phyloP scores from a whole-genome alignment of 1,284 basidiomycete species.

The Meripilus lineatus region DNA sequence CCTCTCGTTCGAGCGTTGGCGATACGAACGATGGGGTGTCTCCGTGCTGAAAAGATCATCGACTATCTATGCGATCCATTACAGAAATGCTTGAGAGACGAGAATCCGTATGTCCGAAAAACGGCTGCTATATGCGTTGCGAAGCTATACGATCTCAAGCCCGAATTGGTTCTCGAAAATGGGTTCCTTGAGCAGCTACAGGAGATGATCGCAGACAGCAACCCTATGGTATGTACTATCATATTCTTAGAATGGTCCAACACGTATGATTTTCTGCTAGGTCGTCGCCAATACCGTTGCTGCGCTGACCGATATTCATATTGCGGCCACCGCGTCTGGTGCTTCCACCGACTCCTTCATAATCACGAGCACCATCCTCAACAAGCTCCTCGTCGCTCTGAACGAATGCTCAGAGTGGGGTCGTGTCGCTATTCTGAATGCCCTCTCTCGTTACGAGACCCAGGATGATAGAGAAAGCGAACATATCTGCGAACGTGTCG shows the following conservation, averaged over 20 bases:
- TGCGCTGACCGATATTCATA: constrained; percentile 92
- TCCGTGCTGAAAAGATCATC: constrained; percentile 98
- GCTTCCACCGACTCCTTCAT: constrained; percentile 70
- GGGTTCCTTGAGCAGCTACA: constrained; percentile 89
- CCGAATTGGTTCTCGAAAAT: constrained; percentile 91
- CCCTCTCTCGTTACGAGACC: constrained; percentile 80
- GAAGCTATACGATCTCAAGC: constrained; percentile 96
- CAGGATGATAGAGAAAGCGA: constrained; percentile 92
- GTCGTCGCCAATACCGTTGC: constrained; percentile 95
- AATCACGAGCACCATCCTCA: constrained; percentile 79
- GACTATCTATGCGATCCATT: constrained; percentile 96
- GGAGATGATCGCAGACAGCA: constrained; percentile 91
- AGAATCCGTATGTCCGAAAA: constrained; percentile 97
- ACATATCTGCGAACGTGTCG: constrained; percentile 97
- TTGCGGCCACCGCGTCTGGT: constrained; percentile 49
- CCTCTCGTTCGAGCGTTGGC: constrained; percentile 94
- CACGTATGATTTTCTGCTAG: too few species aligned
- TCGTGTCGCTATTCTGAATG: constrained; percentile 87
- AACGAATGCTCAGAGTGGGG: constrained; percentile 99
- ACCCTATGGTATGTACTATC: constrained; percentile 80
- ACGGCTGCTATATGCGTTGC: constrained; percentile 95
- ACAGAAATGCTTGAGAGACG: constrained; percentile 86
- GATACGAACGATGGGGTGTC: constrained; percentile 96
- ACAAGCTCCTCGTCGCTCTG: constrained; percentile 90
- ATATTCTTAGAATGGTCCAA: too few species aligned